A percentile compares a stretch with the other conserved stretches of the same genome.
Evolutionary conservation across 257 asterid species (phyloP).

Genomic region (Haberlea rhodopensis): DNA sequence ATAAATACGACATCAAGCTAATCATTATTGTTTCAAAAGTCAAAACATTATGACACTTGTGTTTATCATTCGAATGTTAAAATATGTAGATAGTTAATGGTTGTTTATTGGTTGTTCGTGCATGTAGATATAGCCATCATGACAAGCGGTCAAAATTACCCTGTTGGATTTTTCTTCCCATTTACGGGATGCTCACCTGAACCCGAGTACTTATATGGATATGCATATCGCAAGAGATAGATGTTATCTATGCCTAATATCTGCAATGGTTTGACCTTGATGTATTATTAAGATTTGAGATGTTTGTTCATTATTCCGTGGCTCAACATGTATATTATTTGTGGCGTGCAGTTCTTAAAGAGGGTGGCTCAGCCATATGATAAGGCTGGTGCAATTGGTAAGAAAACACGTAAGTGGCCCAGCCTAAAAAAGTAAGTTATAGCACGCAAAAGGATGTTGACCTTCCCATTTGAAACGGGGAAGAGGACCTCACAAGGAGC

Average conservation of each 20-base stretch:
- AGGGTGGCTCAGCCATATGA: conserved; percentile 99
- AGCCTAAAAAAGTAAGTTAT: no score
- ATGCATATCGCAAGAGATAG: conserved; percentile 96
- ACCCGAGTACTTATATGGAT: conserved; percentile 97
- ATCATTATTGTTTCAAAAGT: neutral
- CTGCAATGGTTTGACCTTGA: no score
- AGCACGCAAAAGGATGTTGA: no score
- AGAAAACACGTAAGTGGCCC: no score
- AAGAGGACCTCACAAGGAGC: no score
- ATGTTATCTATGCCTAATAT: neutral
- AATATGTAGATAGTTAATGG: conserved; percentile 7
- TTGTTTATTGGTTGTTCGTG: conserved; percentile 18
- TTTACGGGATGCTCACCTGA: conserved; percentile 91
- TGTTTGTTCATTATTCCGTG: neutral
- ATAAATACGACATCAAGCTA: neutral
- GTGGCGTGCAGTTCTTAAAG: conserved; percentile 63
- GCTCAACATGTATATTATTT: neutral
- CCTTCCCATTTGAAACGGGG: no score
- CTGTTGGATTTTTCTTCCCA: conserved; percentile 95
- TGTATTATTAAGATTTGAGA: neutral
- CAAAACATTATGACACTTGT: neutral
- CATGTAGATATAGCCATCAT: conserved; percentile 83
- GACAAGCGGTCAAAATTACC: conserved; percentile 96
- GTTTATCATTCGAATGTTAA: neutral
- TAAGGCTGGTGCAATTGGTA: no score